A percentile compares a stretch with the other conserved stretches of the same genome.
These are phyloP conservation scores for Crassisporium funariophilum DNA, from an alignment of 768 basidiomycete species.

Conservation along the genomic window DNA sequence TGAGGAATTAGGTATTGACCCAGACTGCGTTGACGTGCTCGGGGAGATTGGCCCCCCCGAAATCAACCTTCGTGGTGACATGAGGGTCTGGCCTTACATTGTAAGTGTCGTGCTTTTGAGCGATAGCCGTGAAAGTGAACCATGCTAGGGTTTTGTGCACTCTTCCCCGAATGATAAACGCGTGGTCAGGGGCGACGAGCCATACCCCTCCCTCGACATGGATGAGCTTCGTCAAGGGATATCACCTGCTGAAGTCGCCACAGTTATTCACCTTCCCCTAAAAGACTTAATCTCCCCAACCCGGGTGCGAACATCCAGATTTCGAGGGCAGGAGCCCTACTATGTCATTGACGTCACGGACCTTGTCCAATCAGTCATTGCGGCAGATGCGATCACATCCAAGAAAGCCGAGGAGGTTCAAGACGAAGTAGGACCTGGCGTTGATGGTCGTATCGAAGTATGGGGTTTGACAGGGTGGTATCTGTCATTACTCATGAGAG, in stretches of 20 bases:
- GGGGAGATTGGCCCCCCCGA: constrained; percentile 68
- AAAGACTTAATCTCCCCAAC: constrained; percentile 45
- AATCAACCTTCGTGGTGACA: constrained; percentile 52
- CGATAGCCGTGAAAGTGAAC: constrained; percentile 9
- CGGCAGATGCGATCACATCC: constrained; percentile 28
- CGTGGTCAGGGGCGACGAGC: constrained; percentile 36
- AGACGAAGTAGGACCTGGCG: constrained; percentile 45
- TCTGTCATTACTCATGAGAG: constrained; percentile 61
- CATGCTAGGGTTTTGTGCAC: constrained; percentile 32
- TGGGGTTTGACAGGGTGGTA: constrained; percentile 91
- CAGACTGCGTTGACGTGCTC: constrained; percentile 63
- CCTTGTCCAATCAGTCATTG: constrained; percentile 35
- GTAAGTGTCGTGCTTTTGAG: no score
- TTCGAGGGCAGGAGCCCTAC: constrained; percentile 61
- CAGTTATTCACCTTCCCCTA: constrained; percentile 73
- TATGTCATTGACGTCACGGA: constrained; percentile 72
- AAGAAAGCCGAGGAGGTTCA: constrained; percentile 33
- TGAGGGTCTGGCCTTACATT: constrained; percentile 77
- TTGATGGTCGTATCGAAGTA: constrained; percentile 58
- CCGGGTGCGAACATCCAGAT: constrained; percentile 53
- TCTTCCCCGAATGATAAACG: constrained; percentile 7
- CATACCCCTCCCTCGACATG: constrained; percentile 64
- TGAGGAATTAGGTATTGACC: constrained; percentile 70
- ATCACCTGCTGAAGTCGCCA: constrained; percentile 66
- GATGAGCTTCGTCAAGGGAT: constrained; percentile 42